phyloP scores from a whole-genome alignment of 352 stramenopile species.

The Pythium rishiriense region DNA sequence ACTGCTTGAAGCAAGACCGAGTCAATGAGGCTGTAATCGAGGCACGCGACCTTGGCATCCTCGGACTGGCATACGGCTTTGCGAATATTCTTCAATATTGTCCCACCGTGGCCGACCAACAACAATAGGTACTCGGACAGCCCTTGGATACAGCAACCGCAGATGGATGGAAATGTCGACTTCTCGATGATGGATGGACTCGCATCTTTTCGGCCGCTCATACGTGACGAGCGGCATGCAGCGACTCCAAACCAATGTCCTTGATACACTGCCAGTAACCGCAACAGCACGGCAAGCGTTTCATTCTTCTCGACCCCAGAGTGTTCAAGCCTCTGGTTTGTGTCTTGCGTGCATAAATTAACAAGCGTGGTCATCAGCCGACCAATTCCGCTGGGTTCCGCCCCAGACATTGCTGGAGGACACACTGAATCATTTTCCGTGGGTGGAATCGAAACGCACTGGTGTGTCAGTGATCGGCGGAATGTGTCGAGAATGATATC shows the following conservation, averaged over 20 bases:
- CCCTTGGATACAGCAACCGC: background rate
- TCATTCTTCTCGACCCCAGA: background rate
- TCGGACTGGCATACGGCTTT: background rate
- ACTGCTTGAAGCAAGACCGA: background rate
- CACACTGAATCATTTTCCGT: background rate
- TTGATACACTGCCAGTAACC: slow-evolving; percentile 16
- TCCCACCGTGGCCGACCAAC: background rate
- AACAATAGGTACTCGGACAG: background rate
- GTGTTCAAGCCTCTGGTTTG: background rate
- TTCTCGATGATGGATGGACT: no score
- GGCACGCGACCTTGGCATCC: background rate
- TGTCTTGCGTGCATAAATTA: background rate
- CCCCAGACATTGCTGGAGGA: background rate
- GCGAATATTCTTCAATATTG: background rate
- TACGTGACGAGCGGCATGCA: background rate
- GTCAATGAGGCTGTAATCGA: background rate
- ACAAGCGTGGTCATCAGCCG: background rate
- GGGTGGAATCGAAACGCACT: background rate
- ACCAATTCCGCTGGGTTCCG: background rate
- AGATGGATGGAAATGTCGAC: background rate
- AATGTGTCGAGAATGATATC: slow-evolving; percentile 5
- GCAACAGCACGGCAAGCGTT: background rate
- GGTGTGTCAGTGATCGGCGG: background rate
- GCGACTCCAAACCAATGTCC: slow-evolving; percentile 11
- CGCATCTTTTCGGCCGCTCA: background rate